These are phyloP conservation scores for Aspergillus udagawae DNA, from an alignment of 2,329 filamentous ascomycete genomes.

Conservation along the genomic window DNA sequence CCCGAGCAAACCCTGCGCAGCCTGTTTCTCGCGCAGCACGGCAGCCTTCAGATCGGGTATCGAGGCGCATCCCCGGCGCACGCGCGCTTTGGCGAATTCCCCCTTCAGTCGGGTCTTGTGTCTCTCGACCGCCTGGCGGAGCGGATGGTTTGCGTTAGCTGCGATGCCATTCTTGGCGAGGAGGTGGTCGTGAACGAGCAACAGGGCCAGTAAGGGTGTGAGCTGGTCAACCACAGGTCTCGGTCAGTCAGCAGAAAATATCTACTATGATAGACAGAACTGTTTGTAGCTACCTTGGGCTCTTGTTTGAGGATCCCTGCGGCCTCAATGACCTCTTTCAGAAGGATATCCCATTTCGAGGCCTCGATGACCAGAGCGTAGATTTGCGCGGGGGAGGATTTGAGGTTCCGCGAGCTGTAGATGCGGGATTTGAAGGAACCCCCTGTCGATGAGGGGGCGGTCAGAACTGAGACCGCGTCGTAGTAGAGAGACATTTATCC, in stretches of 20 bases:
- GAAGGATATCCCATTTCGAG: constrained; percentile 80
- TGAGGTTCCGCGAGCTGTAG: constrained; percentile 68
- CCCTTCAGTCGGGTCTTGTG: constrained; percentile 78
- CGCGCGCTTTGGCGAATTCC: constrained; percentile 75
- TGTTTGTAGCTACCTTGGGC: constrained; percentile 63
- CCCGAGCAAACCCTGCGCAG: constrained; percentile 43
- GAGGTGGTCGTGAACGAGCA: constrained; percentile 82
- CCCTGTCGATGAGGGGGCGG: constrained; percentile 58
- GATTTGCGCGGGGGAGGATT: constrained; percentile 73
- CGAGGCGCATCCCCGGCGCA: constrained; percentile 66
- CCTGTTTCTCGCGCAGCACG: constrained; percentile 33
- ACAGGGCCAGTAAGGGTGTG: constrained; percentile 71
- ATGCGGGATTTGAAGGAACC: constrained; percentile 84
- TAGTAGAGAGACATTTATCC: constrained; percentile 87
- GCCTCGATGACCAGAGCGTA: constrained; percentile 85
- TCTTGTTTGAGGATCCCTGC: constrained; percentile 73
- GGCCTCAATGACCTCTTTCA: constrained; percentile 86
- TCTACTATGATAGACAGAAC: constrained; percentile 1
- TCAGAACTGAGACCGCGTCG: constrained; percentile 75
- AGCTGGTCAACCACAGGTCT: constrained; percentile 53
- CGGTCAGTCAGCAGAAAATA: constrained; percentile 35
- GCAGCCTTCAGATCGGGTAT: constrained; percentile 57
- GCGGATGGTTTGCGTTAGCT: constrained; percentile 71
- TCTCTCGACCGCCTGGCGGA: constrained; percentile 69
- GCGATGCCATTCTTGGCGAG: constrained; percentile 78